Percentiles rank a stretch among this genome's conserved stretches.
These are phyloP conservation scores for Linum lewisii DNA, from an alignment of 345 rosid species.

Conservation along the genomic window DNA sequence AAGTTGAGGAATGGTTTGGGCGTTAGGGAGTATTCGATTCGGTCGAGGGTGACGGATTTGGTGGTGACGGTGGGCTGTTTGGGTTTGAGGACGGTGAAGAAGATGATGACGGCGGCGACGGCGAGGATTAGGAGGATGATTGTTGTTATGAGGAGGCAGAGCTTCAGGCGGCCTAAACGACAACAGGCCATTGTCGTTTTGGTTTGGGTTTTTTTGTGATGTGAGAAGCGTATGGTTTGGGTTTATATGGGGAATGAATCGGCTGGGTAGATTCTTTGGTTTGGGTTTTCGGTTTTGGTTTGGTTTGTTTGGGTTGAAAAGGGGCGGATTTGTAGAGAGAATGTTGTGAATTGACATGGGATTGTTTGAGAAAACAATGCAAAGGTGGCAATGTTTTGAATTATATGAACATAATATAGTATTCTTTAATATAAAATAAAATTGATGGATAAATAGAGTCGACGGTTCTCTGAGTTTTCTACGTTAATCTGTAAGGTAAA, in stretches of 20 bases:
- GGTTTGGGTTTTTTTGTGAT: not conserved
- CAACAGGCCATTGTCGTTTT: not conserved
- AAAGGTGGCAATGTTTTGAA: not conserved
- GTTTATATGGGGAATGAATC: not conserved
- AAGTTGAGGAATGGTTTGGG: conserved; percentile 6
- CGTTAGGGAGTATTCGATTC: conserved; percentile 3
- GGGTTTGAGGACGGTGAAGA: conserved; percentile 36
- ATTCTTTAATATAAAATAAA: too few species aligned
- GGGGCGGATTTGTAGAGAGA: not conserved
- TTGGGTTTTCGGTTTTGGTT: not conserved
- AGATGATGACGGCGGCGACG: conserved; percentile 17
- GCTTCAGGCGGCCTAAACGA: conserved; percentile 14
- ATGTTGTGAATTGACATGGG: not conserved
- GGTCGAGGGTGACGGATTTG: conserved; percentile 22
- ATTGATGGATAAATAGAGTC: too few species aligned
- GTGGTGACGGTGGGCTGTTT: conserved; percentile 26
- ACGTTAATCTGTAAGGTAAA: too few species aligned
- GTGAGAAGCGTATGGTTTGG: not conserved
- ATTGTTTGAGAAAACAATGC: not conserved
- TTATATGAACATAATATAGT: not conserved
- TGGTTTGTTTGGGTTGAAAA: not conserved
- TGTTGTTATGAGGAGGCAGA: conserved; percentile 18
- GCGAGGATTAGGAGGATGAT: conserved; percentile 15
- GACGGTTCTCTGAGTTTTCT: too few species aligned
- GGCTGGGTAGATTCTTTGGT: not conserved